Base-by-base conservation (phyloP, 2,329 filamentous ascomycete species). In the Pseudocercospora ulei region DNA sequence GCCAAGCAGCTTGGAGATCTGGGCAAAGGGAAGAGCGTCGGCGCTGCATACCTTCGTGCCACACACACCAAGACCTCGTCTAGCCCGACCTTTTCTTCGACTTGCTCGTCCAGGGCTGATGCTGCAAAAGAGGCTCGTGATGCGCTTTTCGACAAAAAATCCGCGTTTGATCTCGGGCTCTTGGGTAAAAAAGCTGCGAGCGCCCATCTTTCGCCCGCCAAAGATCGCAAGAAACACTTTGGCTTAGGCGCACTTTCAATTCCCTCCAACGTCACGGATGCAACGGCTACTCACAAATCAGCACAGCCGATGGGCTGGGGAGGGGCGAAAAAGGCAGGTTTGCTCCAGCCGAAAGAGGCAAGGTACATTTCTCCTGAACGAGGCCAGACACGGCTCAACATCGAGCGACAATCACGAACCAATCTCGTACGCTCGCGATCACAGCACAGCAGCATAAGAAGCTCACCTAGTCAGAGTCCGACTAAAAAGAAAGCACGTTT, bases 31-130 rank as follows among this genome's bases (percentile, higher is more conserved):
- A 71, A 79, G 0, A 82, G 81, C 2, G 73, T 69, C 30, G 82
- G 81, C 2, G 73, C 69, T 30, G 79, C 84, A 44, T 87, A 87
- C 59, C 77, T 86, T 71, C 69, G 64, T 37, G 34, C 57, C 6
- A 48, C 49, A 23, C 47, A 53, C 24, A 41, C 37, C 14, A 31
- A 44, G 12, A 41, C 33, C 19, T 41, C 43, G 7, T 37, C 38
- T 8, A 44, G 41, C 13, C 51, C 39, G 4, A 47, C 45, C 5
- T 43, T 46, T 17, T 41, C 45, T 16, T 40, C 43, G 2, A 45
- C 46, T 7, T 31, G 41, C 27, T 46, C 39, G 3, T 29, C 31
- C 3, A 30, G n/a, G n/a, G 26, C 26, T n/a, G 40, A 23, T 12
- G 35, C 42, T 16, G 33, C 43, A 24, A 38, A 47, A 37, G 39